Evolutionary conservation across 495 filamentous ascomycete genomes (phyloP), one percentile per base, ranked within the genome.

Genomic region (Lindgomyces ingoldianus): DNA sequence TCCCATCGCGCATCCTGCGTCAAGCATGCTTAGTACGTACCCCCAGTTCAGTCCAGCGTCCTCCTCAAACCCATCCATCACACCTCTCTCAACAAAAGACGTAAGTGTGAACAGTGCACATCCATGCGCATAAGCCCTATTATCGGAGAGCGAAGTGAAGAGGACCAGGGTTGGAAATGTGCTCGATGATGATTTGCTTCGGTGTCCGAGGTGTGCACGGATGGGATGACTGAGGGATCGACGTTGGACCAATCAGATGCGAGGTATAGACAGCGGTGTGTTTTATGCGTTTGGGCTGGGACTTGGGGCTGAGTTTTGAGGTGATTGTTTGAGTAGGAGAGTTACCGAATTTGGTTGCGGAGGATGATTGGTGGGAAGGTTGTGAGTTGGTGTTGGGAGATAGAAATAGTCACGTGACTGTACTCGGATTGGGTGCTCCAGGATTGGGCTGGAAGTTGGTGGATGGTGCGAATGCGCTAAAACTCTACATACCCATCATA

Each of bases 181-280:
- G 49, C 8, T 25, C 22, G 25, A 6, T 9, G 22, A 11, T 52
- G 49, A 52, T 52, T 25, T 24, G 49, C 49, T 29, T 52, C 49
- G 49, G 49, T 24, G 49, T 52, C 49, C 49, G 49, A 52, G 18
- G 9, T 22, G 49, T 29, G 49, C 49, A 52, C 49, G 49, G 49
- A 18, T n/a, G 8, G 44, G 44, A 39, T 39, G 33, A 39, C 33
- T 39, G 33, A 39, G 6, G 33, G 33, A 6, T 39, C n/a, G 33
- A 39, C 33, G n/a, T 39, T 39, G 6, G 14, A 39, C 33, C 33
- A 39, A 39, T 39, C 44, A 47, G 44, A 47, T 8, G 6, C 33
- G 14, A 39, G 14, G 33, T 14, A 6, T 39, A 14, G 33, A 14
- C 33, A 14, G 33, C 33, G 6, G 33, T 39, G 33, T 39, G 33